phyloP scores from a whole-genome alignment of 257 asterid species.

The Knoxia roxburghii region DNA sequence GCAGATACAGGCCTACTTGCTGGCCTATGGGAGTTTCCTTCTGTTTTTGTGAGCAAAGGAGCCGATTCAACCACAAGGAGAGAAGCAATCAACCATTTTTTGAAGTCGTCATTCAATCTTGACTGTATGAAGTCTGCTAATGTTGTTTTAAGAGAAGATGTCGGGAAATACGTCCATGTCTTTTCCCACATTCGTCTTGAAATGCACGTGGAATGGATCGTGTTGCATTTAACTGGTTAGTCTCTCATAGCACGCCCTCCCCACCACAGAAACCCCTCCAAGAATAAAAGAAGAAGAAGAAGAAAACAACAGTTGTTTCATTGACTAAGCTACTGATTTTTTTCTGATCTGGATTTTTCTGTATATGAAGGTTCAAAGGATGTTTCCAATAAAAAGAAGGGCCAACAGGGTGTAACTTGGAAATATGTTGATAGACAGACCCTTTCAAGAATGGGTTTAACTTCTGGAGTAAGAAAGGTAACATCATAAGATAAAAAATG shows the following conservation, averaged over 20 bases:
- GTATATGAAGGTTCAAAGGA: slow-evolving; percentile 41
- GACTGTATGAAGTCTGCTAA: slow-evolving; percentile 42
- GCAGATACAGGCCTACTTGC: slow-evolving; percentile 91
- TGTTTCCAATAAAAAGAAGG: slow-evolving; percentile 28
- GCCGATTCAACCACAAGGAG: slow-evolving; percentile 54
- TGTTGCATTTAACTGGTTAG: slow-evolving; percentile 44
- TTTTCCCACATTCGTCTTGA: slow-evolving; percentile 88
- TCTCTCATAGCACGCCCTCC: not conserved
- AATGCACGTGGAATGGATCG: slow-evolving; percentile 78
- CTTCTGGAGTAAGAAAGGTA: slow-evolving; percentile 98
- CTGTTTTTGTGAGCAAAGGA: slow-evolving; percentile 68
- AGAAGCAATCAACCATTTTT: slow-evolving; percentile 48
- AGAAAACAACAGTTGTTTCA: not conserved
- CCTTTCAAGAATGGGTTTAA: slow-evolving; percentile 77
- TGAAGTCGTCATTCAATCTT: slow-evolving; percentile 60
- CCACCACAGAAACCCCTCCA: not conserved
- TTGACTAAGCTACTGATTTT: slow-evolving; percentile 8
- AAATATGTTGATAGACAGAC: slow-evolving; percentile 59
- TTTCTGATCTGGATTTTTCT: slow-evolving; percentile 11
- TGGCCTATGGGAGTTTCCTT: slow-evolving; percentile 98
- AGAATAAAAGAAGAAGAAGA: not conserved
- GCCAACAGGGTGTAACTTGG: slow-evolving; percentile 38
- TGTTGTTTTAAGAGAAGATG: slow-evolving; percentile 70
- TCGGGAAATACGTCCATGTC: slow-evolving; percentile 72
- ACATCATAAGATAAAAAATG: not conserved